Evolutionary conservation across 345 rosid genomes (phyloP), one percentile per base, ranked within the genome.

Genomic region (Nasturtium officinale): DNA sequence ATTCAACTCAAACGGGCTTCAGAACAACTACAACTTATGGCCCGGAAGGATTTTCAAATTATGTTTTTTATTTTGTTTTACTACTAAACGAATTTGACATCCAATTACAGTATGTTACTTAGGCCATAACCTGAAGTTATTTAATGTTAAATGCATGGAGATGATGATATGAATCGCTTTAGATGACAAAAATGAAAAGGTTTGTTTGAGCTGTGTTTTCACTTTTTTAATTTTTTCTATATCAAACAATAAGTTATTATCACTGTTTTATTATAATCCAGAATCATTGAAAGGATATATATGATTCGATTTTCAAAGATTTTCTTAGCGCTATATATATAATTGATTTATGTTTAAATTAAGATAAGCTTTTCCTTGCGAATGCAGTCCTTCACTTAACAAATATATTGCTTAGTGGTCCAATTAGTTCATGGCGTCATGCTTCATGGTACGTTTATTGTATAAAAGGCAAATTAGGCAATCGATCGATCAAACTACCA

Each of bases 221-320:
- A 3, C 25, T 26, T 66, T n/a, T n/a, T n/a, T n/a, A n/a, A n/a
- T n/a, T n/a, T 66, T 65, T 65, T 56, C 16, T 25, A 10, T 53
- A 29, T 3, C 1, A 30, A 16, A 56, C 58, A 54, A 56, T 56
- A 45, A 33, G 64, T 25, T 57, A 65, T 56, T 12, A 11, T 63
- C 48, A 72, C 64, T 63, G 13, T 15, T 23, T 45, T 45, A 33
- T 23, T 45, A 0, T 73, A 55, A 25, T 25, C 15, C 3, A 26
- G 1, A 47, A 47, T 74, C 12, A 74, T 65, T 55, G 71, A 37
- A 35, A 33, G 33, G 42, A 48, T 30, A 33, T 12, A 23, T 58
- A 58, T 58, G 73, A 74, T 74, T 74, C 73, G 73, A 74, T 74
- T 73, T 66, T 57, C 16, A 12, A 48, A 74, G 73, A 66, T 66